Conservation (phyloP, 345 rosid genomes). For the Camelina hispida region DNA sequence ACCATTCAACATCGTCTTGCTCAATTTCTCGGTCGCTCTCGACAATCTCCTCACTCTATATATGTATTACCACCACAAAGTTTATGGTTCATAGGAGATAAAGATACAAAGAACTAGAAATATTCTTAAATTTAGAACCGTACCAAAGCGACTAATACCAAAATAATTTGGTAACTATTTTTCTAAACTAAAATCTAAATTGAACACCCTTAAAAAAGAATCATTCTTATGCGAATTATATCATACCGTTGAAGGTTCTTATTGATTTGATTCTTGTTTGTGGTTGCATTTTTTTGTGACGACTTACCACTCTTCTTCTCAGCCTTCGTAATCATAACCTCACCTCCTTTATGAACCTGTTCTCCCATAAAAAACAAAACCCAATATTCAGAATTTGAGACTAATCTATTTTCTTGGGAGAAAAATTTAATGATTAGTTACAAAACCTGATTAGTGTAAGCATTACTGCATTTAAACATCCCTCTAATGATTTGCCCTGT, state of each 20-base stretch:
- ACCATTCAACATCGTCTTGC: slow-evolving; percentile 73
- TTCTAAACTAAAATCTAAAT: neutral
- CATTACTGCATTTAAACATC: slow-evolving; percentile 80
- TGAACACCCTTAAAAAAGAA: neutral
- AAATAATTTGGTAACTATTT: neutral
- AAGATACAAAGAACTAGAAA: no score
- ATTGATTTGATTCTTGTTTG: slow-evolving; percentile 62
- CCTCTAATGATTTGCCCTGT: slow-evolving; percentile 95
- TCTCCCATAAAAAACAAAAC: neutral
- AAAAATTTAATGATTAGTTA: neutral
- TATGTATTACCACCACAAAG: neutral
- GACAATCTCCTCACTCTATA: slow-evolving; percentile 72
- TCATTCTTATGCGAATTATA: neutral
- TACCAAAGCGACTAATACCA: neutral
- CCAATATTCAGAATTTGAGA: neutral
- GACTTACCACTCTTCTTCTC: slow-evolving; percentile 50
- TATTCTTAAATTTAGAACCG: neutral
- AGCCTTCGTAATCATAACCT: slow-evolving; percentile 60
- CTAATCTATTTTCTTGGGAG: neutral
- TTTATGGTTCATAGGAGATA: no score
- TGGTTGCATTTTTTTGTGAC: slow-evolving; percentile 40
- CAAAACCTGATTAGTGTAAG: slow-evolving; percentile 80
- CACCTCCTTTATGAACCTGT: slow-evolving; percentile 82
- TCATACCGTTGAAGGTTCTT: slow-evolving; percentile 76
- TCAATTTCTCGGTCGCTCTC: slow-evolving; percentile 76